A percentile compares a stretch with the other conserved stretches of the same genome.
Evolutionary conservation across 2,329 filamentous ascomycete genomes (phyloP).

Genomic region (Epichloe bromicola): DNA sequence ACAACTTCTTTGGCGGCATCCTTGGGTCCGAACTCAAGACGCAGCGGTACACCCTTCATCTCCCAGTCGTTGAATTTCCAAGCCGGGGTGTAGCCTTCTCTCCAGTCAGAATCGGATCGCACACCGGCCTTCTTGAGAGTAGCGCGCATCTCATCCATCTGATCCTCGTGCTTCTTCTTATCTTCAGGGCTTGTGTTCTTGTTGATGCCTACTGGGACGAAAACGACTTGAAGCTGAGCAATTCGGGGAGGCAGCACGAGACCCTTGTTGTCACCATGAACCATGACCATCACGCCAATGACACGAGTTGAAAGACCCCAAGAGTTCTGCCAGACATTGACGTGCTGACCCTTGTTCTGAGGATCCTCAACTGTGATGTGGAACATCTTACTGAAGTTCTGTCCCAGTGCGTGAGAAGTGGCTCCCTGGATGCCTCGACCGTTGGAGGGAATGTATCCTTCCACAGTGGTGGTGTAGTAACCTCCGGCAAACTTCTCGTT

Average conservation of each 20-base stretch:
- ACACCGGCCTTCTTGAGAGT: slow-evolving; percentile 61
- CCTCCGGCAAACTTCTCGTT: slow-evolving; percentile 97
- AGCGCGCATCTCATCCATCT: slow-evolving; percentile 57
- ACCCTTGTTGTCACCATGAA: slow-evolving; percentile 91
- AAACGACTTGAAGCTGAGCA: slow-evolving; percentile 70
- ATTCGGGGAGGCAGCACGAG: slow-evolving; percentile 86
- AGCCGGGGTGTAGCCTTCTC: slow-evolving; percentile 85
- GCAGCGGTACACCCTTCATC: slow-evolving; percentile 84
- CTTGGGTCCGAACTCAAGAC: slow-evolving; percentile 91
- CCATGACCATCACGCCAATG: slow-evolving; percentile 98
- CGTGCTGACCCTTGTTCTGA: slow-evolving; percentile 60
- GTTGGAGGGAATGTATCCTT: slow-evolving; percentile 92
- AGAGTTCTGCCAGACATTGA: slow-evolving; percentile 96
- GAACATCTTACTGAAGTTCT: slow-evolving; percentile 99
- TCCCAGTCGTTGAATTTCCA: slow-evolving; percentile 99
- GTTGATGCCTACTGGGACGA: slow-evolving; percentile 87
- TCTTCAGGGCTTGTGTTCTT: slow-evolving; percentile 77
- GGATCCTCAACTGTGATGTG: slow-evolving; percentile 96
- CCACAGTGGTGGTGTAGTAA: slow-evolving; percentile 91
- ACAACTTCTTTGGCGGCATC: slow-evolving; percentile 79
- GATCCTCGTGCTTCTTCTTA: slow-evolving; percentile 59
- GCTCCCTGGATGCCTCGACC: slow-evolving; percentile 93
- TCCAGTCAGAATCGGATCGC: slow-evolving; percentile 67
- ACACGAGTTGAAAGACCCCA: slow-evolving; percentile 97
- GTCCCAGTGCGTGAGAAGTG: slow-evolving; percentile 86